These are phyloP conservation scores for Kazachstania psychrophila DNA, from an alignment of 805 yeast genomes.

Conservation along the genomic window DNA sequence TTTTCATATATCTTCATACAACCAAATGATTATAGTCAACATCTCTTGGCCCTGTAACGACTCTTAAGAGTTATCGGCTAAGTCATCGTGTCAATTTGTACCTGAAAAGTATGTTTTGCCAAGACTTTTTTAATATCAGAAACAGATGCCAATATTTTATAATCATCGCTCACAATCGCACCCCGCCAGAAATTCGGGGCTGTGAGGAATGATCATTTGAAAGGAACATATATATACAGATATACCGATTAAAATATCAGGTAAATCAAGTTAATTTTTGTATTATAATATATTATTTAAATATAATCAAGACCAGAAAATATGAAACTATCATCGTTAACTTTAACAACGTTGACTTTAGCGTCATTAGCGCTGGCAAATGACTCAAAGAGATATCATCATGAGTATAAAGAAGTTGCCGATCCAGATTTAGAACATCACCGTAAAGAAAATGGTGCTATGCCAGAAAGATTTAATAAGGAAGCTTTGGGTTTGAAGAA, in stretches of 20 bases:
- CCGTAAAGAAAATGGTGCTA: background rate
- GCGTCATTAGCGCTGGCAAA: slow-evolving; percentile 1
- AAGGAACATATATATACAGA: background rate
- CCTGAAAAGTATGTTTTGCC: background rate
- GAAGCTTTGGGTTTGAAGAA: background rate
- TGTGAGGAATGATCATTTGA: background rate
- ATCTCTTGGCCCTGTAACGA: no score
- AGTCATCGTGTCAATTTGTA: background rate
- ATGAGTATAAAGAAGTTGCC: background rate
- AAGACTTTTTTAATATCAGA: background rate
- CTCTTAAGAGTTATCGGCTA: background rate
- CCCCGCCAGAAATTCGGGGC: background rate
- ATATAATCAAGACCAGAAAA: background rate
- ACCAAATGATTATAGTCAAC: no score
- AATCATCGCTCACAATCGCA: background rate
- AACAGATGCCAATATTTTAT: background rate
- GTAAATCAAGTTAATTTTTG: background rate
- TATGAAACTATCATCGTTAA: slow-evolving; percentile 1
- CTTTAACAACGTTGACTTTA: background rate
- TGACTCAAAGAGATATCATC: background rate
- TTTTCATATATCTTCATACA: background rate
- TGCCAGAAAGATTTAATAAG: background rate
- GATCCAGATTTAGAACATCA: background rate
- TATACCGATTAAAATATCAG: background rate
- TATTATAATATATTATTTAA: background rate